These are phyloP conservation scores for Rosa chinensis DNA, from an alignment of 306 rosid genomes.

Conservation along the genomic window DNA sequence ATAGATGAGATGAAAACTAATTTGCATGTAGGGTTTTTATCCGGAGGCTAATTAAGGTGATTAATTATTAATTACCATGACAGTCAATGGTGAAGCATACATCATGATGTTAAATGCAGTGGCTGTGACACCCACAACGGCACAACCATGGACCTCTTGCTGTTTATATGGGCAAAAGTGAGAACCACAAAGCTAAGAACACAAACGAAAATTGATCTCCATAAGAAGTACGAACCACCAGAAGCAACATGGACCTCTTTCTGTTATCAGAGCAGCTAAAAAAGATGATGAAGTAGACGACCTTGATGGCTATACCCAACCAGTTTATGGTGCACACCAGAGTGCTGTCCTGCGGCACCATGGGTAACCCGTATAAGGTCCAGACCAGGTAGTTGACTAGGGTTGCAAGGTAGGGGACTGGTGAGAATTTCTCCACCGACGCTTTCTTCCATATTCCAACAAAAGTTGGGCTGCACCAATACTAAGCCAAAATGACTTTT, in stretches of 20 bases:
- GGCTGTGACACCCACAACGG: conserved; percentile 52
- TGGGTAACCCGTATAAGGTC: conserved; percentile 74
- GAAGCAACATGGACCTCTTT: conserved; percentile 46
- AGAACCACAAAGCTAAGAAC: conserved; percentile 38
- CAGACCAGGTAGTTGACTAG: conserved; percentile 79
- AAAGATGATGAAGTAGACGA: conserved; percentile 55
- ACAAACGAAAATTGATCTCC: conserved; percentile 44
- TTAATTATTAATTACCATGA: no score
- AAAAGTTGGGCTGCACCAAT: conserved; percentile 36
- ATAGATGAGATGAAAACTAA: no score
- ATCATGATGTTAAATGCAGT: conserved; percentile 52
- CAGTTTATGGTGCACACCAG: conserved; percentile 70
- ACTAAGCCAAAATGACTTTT: no score
- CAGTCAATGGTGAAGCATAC: no score
- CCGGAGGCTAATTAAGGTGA: no score
- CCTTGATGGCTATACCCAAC: conserved; percentile 39
- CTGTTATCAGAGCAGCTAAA: conserved; percentile 44
- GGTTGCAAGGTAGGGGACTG: conserved; percentile 75
- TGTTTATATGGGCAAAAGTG: conserved; percentile 32
- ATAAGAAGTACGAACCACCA: conserved; percentile 19
- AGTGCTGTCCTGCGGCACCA: conserved; percentile 32
- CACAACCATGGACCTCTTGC: conserved; percentile 41
- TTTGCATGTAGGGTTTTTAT: no score
- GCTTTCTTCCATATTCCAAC: conserved; percentile 61
- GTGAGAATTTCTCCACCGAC: conserved; percentile 50